phyloP scores from a whole-genome alignment of 352 stramenopile species.

The Globisporangium polare region DNA sequence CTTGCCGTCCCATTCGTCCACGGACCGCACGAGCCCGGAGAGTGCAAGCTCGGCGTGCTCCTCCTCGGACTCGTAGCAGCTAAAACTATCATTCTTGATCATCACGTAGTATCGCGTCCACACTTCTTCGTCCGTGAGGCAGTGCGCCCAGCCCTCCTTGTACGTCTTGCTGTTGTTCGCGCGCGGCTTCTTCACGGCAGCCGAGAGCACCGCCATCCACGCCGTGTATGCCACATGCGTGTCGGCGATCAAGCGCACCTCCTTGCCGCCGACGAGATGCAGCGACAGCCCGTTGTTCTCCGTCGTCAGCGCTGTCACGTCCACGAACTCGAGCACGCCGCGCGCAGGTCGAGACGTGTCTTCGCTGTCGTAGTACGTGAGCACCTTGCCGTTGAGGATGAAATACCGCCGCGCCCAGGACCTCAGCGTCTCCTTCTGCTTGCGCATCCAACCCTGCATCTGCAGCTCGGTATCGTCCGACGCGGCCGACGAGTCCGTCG shows the following conservation, averaged over 20 bases:
- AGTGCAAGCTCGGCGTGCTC: constrained; percentile 64
- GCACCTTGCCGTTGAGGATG: constrained; percentile 58
- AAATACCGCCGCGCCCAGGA: constrained; percentile 73
- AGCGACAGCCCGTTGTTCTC: constrained; percentile 77
- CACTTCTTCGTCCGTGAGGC: constrained; percentile 68
- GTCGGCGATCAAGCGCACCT: constrained; percentile 72
- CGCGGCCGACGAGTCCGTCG: constrained; percentile 35
- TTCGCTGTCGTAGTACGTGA: constrained; percentile 83
- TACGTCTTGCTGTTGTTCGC: constrained; percentile 45
- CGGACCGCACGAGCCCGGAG: constrained; percentile 58
- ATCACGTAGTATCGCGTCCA: constrained; percentile 74
- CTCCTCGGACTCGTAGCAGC: constrained; percentile 71
- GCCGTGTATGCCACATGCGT: constrained; percentile 76
- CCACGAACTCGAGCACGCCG: constrained; percentile 63
- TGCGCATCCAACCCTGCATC: constrained; percentile 83
- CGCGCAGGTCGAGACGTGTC: constrained; percentile 55
- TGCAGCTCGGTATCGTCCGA: constrained; percentile 72
- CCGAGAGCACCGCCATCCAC: constrained; percentile 70
- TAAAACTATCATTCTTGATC: constrained; percentile 76
- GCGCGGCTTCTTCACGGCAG: constrained; percentile 52
- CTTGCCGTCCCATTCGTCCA: constrained; percentile 73
- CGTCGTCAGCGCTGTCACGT: constrained; percentile 63
- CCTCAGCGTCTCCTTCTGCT: constrained; percentile 76
- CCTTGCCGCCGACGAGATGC: constrained; percentile 59
- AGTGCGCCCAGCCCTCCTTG: constrained; percentile 74